Conservation (phyloP, 2,329 filamentous ascomycete genomes). For the Cadophora gregata region DNA sequence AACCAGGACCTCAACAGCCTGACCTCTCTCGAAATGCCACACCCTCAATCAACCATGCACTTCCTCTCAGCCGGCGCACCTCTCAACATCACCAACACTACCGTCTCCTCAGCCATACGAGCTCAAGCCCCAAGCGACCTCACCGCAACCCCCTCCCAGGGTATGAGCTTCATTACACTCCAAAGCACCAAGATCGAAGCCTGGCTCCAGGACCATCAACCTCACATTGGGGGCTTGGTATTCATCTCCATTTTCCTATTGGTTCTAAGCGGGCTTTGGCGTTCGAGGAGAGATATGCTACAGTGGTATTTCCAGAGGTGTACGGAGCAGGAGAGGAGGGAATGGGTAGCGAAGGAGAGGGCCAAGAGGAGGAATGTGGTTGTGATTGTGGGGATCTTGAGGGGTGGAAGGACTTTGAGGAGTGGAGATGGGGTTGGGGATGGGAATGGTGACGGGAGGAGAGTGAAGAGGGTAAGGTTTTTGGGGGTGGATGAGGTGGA, state of each 20-base stretch:
- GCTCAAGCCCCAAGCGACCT: neutral
- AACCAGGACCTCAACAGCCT: neutral
- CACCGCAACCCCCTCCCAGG: neutral
- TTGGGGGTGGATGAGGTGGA: neutral
- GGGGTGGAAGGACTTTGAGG: neutral
- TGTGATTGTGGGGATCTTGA: conserved; percentile 21
- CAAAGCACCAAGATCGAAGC: neutral
- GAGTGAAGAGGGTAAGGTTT: conserved; percentile 7
- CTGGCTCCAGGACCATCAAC: neutral
- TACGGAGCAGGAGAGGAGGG: conserved; percentile 8
- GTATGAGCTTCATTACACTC: neutral
- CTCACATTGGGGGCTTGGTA: neutral
- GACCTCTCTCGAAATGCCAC: neutral
- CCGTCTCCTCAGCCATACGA: neutral
- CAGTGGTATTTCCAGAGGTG: conserved; percentile 3
- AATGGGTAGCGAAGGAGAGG: conserved; percentile 9
- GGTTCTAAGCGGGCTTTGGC: conserved; percentile 7
- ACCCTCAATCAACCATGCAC: neutral
- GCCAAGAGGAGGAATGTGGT: conserved; percentile 11
- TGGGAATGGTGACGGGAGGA: neutral
- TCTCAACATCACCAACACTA: neutral
- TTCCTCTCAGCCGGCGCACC: neutral
- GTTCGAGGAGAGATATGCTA: neutral
- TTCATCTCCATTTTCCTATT: conserved; percentile 13
- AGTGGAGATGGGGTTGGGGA: neutral